Evolutionary conservation across 2,329 filamentous ascomycete genomes (phyloP).

Genomic region (Aaosphaeria arxii): DNA sequence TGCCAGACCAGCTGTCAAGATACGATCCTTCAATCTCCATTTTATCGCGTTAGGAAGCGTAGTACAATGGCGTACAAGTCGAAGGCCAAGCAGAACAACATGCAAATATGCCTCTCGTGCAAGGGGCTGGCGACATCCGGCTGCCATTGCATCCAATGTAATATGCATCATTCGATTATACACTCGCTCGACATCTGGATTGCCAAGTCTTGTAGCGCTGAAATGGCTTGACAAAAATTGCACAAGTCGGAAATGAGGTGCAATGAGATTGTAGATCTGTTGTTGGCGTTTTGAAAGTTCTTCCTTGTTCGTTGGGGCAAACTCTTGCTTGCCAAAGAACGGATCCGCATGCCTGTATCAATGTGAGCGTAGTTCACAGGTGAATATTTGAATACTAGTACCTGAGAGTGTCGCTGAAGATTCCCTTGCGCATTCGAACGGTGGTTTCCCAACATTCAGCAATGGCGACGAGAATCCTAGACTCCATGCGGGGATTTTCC

Average conservation of each 20-base stretch:
- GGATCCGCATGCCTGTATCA: slow-evolving; percentile 65
- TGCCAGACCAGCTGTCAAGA: slow-evolving; percentile 77
- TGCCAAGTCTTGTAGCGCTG: slow-evolving; percentile 85
- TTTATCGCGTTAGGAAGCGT: slow-evolving; percentile 61
- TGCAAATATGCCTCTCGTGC: slow-evolving; percentile 91
- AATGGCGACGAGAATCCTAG: slow-evolving; percentile 81
- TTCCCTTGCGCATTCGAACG: slow-evolving; percentile 70
- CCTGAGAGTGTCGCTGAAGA: slow-evolving; percentile 71
- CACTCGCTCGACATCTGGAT: slow-evolving; percentile 73
- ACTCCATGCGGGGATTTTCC: slow-evolving; percentile 85
- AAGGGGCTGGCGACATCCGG: slow-evolving; percentile 73
- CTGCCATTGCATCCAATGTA: slow-evolving; percentile 68
- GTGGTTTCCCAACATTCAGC: slow-evolving; percentile 88
- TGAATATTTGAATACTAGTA: slow-evolving; percentile 42
- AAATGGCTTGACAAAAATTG: slow-evolving; percentile 95
- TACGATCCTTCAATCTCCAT: slow-evolving; percentile 84
- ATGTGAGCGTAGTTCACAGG: slow-evolving; percentile 4
- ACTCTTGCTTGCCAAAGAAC: slow-evolving; percentile 88
- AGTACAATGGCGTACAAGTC: slow-evolving; percentile 70
- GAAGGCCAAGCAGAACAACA: slow-evolving; percentile 77
- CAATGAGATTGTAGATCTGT: slow-evolving; percentile 74
- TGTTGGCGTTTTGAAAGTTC: slow-evolving; percentile 73
- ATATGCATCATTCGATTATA: slow-evolving; percentile 78
- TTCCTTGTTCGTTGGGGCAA: slow-evolving; percentile 83
- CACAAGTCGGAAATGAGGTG: slow-evolving; percentile 79